Evolutionary conservation across 2,329 filamentous ascomycete species (phyloP), one percentile per base, ranked within the genome.

Genomic region (Exophiala viscosa): DNA sequence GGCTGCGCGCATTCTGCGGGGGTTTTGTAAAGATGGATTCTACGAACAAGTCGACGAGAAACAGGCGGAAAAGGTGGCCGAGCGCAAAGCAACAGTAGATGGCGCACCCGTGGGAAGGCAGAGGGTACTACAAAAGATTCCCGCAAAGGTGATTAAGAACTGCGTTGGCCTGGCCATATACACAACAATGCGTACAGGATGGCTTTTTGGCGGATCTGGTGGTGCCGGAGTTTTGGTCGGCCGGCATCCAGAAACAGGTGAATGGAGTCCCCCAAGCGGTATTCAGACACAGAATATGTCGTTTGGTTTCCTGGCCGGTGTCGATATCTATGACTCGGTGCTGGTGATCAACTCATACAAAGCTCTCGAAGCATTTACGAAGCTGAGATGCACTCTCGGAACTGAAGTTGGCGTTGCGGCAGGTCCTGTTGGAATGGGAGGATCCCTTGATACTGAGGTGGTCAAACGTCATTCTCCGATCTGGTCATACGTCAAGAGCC

Each of bases 251-350:
- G 85, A 87, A 18, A 90, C 95, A 61, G 90, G 91, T 5, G 85
- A 85, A 59, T 96, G 91, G 91, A 93, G 89, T 59, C 88, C 90
- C 7, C 92, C 92, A 0, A 95, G 89, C 0, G 91, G 88, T 43
- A 90, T 97, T 60, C 81, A 96, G 74, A 79, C 96, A 42, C 92
- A 97, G 67, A 96, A 92, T 0, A 83, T 89, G 1, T 90, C 87
- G 1, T 78, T 96, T 32, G 92, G 90, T 33, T 96, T 97, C 66
- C 81, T 96, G 48, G 85, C 91, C 5, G 92, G 91, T 2, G 87
- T 96, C 36, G 92, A 97, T 67, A 90, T 96, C 31, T 97, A 96
- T 75, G 92, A 97, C 69, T 96, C 91, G 65, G 87, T 97, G 11
- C 80, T 96, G 7, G 87, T 96, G 33, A 91, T 96, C 66, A 96